These are phyloP conservation scores for Arthrobotrys megalospora DNA, from an alignment of 2,329 filamentous ascomycete genomes.

Conservation along the genomic window DNA sequence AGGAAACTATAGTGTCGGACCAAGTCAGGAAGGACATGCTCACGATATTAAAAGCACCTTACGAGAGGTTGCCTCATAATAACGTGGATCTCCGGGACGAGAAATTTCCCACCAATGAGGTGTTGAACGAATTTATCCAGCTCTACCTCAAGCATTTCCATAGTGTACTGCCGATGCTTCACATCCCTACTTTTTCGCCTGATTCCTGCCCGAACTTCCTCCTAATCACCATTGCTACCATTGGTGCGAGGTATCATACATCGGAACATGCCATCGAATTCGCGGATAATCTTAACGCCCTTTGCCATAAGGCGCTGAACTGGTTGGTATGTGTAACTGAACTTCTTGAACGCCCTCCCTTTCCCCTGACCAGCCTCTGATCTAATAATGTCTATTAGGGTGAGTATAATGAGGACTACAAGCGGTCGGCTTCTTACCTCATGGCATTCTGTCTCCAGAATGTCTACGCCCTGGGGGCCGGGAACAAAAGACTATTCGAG, in stretches of 20 bases:
- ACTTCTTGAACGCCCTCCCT: background rate
- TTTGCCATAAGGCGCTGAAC: conserved; percentile 63
- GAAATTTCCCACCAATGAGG: conserved; percentile 64
- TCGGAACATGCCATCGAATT: conserved; percentile 64
- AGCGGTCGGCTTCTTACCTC: conserved; percentile 63
- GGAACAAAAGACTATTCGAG: conserved; percentile 64
- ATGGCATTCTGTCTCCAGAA: conserved; percentile 64
- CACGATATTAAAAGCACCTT: conserved; percentile 63
- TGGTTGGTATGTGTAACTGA: conserved; percentile 63
- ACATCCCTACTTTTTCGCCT: conserved; percentile 64
- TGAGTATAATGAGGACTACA: conserved; percentile 63
- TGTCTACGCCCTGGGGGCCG: conserved; percentile 63
- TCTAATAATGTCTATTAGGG: conserved; percentile 57
- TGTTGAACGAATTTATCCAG: conserved; percentile 65
- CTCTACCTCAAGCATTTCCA: conserved; percentile 66
- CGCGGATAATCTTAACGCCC: conserved; percentile 64
- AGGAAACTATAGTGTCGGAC: conserved; percentile 58
- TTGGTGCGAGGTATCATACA: conserved; percentile 64
- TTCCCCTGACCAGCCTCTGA: conserved; percentile 1
- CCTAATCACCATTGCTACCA: conserved; percentile 64
- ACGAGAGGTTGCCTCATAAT: conserved; percentile 62
- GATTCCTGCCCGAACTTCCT: conserved; percentile 63
- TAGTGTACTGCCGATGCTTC: conserved; percentile 65
- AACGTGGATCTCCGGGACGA: conserved; percentile 62
- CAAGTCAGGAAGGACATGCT: conserved; percentile 64